A percentile compares a stretch with the other conserved stretches of the same genome.
These are phyloP conservation scores for Trametes versicolor DNA, from an alignment of 1,284 basidiomycete genomes.

Conservation along the genomic window DNA sequence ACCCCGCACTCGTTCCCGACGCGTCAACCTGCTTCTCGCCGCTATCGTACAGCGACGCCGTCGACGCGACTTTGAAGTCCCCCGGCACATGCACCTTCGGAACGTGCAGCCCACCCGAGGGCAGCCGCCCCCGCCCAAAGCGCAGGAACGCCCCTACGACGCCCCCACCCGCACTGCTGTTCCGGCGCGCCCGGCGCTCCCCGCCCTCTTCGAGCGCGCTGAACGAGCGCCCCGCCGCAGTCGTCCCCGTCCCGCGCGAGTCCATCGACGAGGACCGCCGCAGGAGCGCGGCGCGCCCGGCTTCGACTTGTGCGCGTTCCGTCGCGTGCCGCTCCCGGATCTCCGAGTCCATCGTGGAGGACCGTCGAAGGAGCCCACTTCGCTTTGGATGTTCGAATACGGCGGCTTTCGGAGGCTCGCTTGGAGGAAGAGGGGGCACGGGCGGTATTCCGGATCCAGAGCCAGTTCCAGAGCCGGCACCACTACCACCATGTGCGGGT, in stretches of 20 bases:
- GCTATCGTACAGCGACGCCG: slow-evolving; percentile 24
- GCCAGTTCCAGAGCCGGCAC: too few species aligned
- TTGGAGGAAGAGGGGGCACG: not conserved
- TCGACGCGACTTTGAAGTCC: slow-evolving; percentile 11
- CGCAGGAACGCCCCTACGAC: slow-evolving; percentile 32
- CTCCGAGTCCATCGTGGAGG: slow-evolving; percentile 23
- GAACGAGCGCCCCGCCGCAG: slow-evolving; percentile 23
- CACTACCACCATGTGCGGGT: too few species aligned
- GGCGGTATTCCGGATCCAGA: not conserved
- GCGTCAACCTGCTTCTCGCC: slow-evolving; percentile 12
- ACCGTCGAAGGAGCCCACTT: slow-evolving; percentile 18
- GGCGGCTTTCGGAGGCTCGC: not conserved
- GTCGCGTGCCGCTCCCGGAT: slow-evolving; percentile 19
- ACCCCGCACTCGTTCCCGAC: slow-evolving; percentile 21
- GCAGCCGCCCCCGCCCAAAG: slow-evolving; percentile 19
- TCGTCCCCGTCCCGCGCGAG: not conserved
- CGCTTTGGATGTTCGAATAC: slow-evolving; percentile 7
- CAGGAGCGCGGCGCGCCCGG: slow-evolving; percentile 10
- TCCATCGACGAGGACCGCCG: slow-evolving; percentile 22
- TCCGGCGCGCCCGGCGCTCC: not conserved
- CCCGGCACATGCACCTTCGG: slow-evolving; percentile 17
- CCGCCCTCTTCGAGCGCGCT: slow-evolving; percentile 30
- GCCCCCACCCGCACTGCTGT: slow-evolving; percentile 16
- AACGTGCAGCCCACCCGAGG: slow-evolving; percentile 3
- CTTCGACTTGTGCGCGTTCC: slow-evolving; percentile 11